Conservation (phyloP, 1,139 yeast species). For the Saccharomycopsis hybrid region DNA sequence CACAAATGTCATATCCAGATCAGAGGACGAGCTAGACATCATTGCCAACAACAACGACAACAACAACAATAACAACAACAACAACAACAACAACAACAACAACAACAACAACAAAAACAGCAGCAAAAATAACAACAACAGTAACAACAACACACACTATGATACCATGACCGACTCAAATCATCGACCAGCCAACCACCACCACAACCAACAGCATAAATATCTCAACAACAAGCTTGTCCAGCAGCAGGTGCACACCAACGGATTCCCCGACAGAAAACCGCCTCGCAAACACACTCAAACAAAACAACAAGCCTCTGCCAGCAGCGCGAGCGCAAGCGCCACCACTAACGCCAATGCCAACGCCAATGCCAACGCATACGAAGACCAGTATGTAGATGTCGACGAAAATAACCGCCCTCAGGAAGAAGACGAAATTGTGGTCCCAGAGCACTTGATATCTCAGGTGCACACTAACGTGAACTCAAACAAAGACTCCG, state of each 20-base stretch:
- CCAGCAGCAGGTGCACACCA: constrained; percentile 20
- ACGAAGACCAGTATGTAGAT: constrained; percentile 9
- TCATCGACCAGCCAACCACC: no score
- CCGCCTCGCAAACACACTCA: neutral
- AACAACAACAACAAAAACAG: constrained; percentile 2
- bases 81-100: no score
- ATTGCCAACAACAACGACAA: neutral
- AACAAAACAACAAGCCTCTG: no score
- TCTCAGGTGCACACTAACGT: constrained; percentile 17
- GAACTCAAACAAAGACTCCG: neutral
- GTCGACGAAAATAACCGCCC: neutral
- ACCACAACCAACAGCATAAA: neutral
- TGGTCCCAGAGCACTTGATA: constrained; percentile 21
- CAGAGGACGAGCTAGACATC: neutral
- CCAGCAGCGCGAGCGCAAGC: no score
- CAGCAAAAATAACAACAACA: neutral
- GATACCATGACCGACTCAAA: neutral
- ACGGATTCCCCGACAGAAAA: constrained; percentile 10
- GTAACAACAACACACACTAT: neutral
- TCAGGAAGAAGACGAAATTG: constrained; percentile 18
- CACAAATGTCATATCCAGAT: constrained; percentile 1
- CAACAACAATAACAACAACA: no score
- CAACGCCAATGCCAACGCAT: neutral
- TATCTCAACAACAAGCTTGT: constrained; percentile 4
- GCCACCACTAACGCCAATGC: no score